A percentile compares a stretch with the other conserved stretches of the same genome.
These are phyloP conservation scores for Aspergillus sp. DNA, from an alignment of 2,329 filamentous ascomycete species.

Conservation along the genomic window DNA sequence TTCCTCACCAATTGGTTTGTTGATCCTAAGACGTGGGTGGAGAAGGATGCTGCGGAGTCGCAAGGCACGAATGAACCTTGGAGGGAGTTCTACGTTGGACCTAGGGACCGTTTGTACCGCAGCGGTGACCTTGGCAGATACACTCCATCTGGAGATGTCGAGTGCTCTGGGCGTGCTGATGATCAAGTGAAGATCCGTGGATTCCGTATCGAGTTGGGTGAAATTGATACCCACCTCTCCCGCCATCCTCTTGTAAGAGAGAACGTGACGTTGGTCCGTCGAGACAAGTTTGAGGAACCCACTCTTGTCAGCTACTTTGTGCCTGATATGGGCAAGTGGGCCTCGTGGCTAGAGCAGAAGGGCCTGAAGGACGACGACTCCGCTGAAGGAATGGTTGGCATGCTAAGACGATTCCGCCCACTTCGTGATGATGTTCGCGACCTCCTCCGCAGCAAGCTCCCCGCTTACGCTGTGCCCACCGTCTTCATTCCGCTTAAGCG, in stretches of 20 bases:
- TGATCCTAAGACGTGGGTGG: conserved; percentile 67
- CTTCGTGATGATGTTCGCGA: conserved; percentile 63
- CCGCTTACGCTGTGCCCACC: conserved; percentile 72
- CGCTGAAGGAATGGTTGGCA: conserved; percentile 53
- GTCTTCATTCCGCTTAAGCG: conserved; percentile 71
- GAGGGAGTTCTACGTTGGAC: conserved; percentile 75
- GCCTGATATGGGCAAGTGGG: conserved; percentile 75
- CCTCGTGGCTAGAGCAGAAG: conserved; percentile 61
- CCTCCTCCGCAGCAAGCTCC: conserved; percentile 69
- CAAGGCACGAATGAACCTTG: conserved; percentile 64
- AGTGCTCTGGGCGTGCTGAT: conserved; percentile 78
- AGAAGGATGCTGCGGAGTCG: conserved; percentile 59
- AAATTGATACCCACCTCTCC: conserved; percentile 83
- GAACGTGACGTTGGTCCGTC: conserved; percentile 79
- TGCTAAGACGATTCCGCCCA: conserved; percentile 62
- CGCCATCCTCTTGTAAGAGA: conserved; percentile 75
- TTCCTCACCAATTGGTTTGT: conserved; percentile 88
- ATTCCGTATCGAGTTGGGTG: conserved; percentile 90
- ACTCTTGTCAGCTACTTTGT: conserved; percentile 89
- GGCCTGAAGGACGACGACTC: conserved; percentile 52
- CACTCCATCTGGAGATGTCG: conserved; percentile 68
- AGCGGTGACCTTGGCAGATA: conserved; percentile 84
- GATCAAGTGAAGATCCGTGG: conserved; percentile 94
- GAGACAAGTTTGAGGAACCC: conserved; percentile 81
- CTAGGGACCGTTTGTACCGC: conserved; percentile 80